Conservation (phyloP, 1,284 basidiomycete species). For the Malassezia brasiliensis region DNA sequence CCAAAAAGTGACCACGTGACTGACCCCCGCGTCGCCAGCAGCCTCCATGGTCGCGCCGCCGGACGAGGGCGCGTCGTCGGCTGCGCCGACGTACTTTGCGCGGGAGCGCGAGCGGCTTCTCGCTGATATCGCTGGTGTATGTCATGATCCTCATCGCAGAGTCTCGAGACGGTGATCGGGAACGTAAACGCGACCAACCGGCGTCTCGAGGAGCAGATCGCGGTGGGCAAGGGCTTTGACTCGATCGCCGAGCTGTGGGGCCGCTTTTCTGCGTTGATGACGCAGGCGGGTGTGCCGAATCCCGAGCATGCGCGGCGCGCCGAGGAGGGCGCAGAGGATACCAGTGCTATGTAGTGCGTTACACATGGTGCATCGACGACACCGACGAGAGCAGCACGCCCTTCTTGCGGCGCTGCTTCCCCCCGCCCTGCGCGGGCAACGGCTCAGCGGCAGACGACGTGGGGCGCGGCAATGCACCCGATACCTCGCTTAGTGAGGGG, state of each 20-base stretch:
- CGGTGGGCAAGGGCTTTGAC: slow-evolving; percentile 84
- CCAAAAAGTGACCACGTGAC: neutral
- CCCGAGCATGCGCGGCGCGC: neutral
- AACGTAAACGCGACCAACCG: slow-evolving; percentile 82
- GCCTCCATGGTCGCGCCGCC: neutral
- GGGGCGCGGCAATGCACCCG: neutral
- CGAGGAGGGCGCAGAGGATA: neutral
- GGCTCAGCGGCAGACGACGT: neutral
- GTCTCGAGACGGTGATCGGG: slow-evolving; percentile 76
- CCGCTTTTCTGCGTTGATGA: slow-evolving; percentile 68
- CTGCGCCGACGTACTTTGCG: slow-evolving; percentile 57
- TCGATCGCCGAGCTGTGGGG: slow-evolving; percentile 80
- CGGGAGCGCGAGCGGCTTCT: slow-evolving; percentile 64
- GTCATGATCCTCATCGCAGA: slow-evolving; percentile 52
- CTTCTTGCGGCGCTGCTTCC: slow-evolving; percentile 18
- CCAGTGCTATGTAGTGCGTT: slow-evolving; percentile 2
- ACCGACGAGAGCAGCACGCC: slow-evolving; percentile 16
- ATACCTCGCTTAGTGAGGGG: slow-evolving; percentile 3
- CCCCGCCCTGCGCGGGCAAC: neutral
- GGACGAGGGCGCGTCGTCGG: neutral
- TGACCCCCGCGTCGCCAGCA: no score
- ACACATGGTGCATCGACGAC: slow-evolving; percentile 15
- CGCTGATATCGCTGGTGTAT: slow-evolving; percentile 61
- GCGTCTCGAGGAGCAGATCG: slow-evolving; percentile 79
- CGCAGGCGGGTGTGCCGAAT: slow-evolving; percentile 27